Evolutionary conservation across 108 stramenopile species (phyloP).

Genomic region (Cyclotella baltica): DNA sequence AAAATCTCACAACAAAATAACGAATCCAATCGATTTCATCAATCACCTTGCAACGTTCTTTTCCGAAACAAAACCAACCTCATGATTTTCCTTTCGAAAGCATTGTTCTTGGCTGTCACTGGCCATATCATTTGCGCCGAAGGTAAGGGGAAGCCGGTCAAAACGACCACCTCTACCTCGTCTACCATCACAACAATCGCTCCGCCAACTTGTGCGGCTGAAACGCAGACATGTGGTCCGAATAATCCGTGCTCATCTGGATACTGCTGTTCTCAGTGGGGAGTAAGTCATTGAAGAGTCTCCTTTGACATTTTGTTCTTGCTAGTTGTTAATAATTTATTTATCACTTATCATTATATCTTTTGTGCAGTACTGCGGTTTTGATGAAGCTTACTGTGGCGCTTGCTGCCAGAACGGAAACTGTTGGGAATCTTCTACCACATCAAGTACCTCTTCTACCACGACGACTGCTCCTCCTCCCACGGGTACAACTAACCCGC

Average conservation of each 20-base stretch:
- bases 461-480: not conserved
- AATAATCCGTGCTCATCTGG: not conserved
- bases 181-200: too few relatives aligned
- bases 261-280: not conserved
- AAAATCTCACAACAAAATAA: too few relatives aligned
- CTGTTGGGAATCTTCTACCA: not conserved
- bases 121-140: too few relatives aligned
- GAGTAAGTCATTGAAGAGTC: not conserved
- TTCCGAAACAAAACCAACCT: too few relatives aligned
- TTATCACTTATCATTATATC: not conserved
- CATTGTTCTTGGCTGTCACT: too few relatives aligned
- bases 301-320: not conserved
- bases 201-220: constrained; percentile 1
- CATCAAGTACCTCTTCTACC: not conserved
- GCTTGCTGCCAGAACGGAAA: too few relatives aligned
- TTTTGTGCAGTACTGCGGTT: not conserved
- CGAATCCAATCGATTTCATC: too few relatives aligned
- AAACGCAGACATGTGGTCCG: not conserved
- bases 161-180: too few relatives aligned
- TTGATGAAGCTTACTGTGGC: not conserved
- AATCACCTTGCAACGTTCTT: too few relatives aligned
- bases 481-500: not conserved
- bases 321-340: not conserved
- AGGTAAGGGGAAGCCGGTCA: too few relatives aligned
- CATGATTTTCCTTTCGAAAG: too few relatives aligned